Evolutionary conservation across 192 early-diverging fungal species (phyloP).

Genomic region (Umbelopsis ramanniana): DNA sequence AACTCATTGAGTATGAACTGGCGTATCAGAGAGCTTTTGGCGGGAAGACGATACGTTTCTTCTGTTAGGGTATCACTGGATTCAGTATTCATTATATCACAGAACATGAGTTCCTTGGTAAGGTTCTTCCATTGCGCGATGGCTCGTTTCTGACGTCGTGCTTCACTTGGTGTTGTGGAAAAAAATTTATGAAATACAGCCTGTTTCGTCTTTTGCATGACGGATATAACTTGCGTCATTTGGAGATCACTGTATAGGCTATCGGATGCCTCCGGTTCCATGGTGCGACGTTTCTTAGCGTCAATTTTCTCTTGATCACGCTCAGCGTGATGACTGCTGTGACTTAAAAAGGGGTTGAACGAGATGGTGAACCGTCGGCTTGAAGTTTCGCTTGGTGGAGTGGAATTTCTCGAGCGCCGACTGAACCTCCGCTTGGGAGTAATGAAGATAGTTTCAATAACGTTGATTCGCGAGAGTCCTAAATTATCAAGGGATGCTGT

Average conservation of each 20-base stretch:
- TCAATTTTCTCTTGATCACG: not conserved
- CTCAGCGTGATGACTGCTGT: not conserved
- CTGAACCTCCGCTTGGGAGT: not conserved
- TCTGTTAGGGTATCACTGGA: not conserved
- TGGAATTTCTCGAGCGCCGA: not conserved
- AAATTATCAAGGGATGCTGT: too few species aligned
- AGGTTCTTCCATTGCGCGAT: constrained; percentile 9
- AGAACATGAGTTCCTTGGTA: constrained; percentile 13
- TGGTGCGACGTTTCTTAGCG: constrained; percentile 1
- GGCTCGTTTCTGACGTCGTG: constrained; percentile 9
- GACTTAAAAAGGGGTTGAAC: not conserved
- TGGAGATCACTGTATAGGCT: not conserved
- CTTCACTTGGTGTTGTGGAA: not conserved
- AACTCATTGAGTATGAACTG: constrained; percentile 3
- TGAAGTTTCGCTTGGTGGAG: not conserved
- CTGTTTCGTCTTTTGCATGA: not conserved
- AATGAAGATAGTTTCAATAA: not conserved
- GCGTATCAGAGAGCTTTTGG: not conserved
- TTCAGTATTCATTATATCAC: not conserved
- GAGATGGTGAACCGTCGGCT: not conserved
- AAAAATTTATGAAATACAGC: not conserved
- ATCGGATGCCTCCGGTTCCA: not conserved
- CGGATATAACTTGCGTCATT: not conserved
- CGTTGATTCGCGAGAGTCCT: not conserved
- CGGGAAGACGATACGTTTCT: not conserved